A percentile compares a stretch with the other conserved stretches of the same genome.
phyloP scores from a whole-genome alignment of 1,284 basidiomycete species.

The Moesziomyces antarcticus region DNA sequence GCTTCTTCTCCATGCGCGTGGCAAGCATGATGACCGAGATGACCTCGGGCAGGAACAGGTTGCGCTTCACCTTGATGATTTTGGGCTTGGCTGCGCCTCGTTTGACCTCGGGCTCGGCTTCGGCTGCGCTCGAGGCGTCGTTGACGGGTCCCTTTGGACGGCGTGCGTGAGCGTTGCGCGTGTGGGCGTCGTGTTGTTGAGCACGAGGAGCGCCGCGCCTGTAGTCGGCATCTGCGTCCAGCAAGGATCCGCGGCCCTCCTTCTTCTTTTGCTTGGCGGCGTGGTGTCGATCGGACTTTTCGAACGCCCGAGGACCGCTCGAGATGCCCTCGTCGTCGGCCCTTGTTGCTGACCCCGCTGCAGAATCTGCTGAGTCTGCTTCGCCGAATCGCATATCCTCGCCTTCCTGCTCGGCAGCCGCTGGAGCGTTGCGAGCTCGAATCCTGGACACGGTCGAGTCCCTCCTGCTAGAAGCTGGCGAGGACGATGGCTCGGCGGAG shows the following conservation, averaged over 20 bases:
- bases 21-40: slow-evolving; percentile 57
- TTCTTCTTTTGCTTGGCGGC: slow-evolving; percentile 47
- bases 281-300: slow-evolving; percentile 39
- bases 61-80: slow-evolving; percentile 19
- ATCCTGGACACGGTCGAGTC: slow-evolving; percentile 21
- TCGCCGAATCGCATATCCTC: slow-evolving; percentile 10
- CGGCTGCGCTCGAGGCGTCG: neutral
- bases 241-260: slow-evolving; percentile 38
- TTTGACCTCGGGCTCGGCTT: slow-evolving; percentile 1
- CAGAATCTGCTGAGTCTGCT: slow-evolving; percentile 1
- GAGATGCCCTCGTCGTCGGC: slow-evolving; percentile 12
- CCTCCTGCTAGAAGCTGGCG: slow-evolving; percentile 8
- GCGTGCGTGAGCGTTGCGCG: neutral
- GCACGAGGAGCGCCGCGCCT: slow-evolving; percentile 4
- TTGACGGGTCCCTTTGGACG: neutral
- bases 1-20: slow-evolving; percentile 49
- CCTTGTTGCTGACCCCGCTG: neutral
- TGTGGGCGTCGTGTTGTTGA: no score
- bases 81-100: slow-evolving; percentile 15
- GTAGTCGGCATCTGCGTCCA: slow-evolving; percentile 4
- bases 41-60: slow-evolving; percentile 54
- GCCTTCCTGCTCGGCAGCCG: slow-evolving; percentile 2
- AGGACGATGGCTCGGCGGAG: slow-evolving; percentile 1
- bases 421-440: slow-evolving; percentile 14
- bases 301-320: slow-evolving; percentile 1